These are phyloP conservation scores for Stephanodiscus minutulus DNA, from an alignment of 108 stramenopile species.

Conservation along the genomic window DNA sequence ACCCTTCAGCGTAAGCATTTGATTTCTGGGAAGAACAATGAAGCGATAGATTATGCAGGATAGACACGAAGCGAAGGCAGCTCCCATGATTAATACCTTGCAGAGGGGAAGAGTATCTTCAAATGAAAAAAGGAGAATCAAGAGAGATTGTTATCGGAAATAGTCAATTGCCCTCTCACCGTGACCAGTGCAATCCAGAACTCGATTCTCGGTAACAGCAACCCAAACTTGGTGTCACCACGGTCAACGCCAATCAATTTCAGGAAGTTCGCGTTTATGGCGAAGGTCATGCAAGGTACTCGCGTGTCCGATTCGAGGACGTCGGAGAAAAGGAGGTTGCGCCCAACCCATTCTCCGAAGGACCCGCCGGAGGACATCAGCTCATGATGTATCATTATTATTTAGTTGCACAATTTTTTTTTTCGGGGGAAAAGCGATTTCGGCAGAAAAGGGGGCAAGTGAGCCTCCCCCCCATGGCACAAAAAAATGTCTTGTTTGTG, in stretches of 20 bases:
- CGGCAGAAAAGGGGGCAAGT: no score
- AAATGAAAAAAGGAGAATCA: background rate
- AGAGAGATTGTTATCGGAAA: background rate
- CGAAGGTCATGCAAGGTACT: constrained; percentile 16
- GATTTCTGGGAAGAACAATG: constrained; percentile 36
- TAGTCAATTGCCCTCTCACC: constrained; percentile 6
- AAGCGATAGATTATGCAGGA: constrained; percentile 24
- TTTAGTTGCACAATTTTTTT: no score
- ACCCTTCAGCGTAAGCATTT: background rate
- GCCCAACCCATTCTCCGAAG: constrained; percentile 26
- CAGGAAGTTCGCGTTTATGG: background rate
- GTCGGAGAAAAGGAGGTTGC: constrained; percentile 31
- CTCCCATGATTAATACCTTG: constrained; percentile 7
- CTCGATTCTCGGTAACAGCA: constrained; percentile 12
- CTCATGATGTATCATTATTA: no score
- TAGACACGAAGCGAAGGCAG: constrained; percentile 4
- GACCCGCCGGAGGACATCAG: background rate
- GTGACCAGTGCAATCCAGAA: constrained; percentile 31
- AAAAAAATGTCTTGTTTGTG: no score
- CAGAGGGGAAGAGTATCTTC: background rate
- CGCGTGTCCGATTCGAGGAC: constrained; percentile 26
- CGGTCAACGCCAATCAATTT: background rate
- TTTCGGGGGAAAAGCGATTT: no score
- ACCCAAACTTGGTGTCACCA: constrained; percentile 9
- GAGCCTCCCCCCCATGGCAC: no score